phyloP scores from a whole-genome alignment of 345 rosid species.

The Cardiospermum halicacabum region DNA sequence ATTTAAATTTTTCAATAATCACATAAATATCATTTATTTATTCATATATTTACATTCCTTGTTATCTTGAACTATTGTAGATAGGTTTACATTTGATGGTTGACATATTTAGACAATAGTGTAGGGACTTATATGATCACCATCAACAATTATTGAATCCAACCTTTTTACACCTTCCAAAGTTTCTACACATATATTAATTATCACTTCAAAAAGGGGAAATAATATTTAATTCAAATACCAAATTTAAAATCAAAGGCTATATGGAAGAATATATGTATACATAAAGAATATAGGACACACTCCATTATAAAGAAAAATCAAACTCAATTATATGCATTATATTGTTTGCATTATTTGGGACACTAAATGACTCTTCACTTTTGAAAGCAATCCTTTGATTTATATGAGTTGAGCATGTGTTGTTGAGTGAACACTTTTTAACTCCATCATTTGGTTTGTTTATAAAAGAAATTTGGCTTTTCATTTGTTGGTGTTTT shows the following conservation, averaged over 20 bases:
- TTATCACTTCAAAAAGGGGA: not conserved
- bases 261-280: no score
- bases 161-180: not conserved
- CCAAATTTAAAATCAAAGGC: no score
- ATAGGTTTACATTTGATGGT: conserved; percentile 1
- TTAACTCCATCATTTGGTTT: not conserved
- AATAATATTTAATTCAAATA: no score
- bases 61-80: not conserved
- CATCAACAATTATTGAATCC: not conserved
- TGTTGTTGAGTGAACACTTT: not conserved
- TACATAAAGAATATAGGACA: not conserved
- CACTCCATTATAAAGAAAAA: not conserved
- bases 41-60: not conserved
- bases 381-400: not conserved
- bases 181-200: not conserved
- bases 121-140: not conserved
- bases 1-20: no score
- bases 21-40: not conserved
- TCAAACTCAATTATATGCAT: no score
- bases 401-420: not conserved
- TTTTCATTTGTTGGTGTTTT: no score
- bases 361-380: not conserved
- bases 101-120: not conserved
- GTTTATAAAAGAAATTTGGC: no score
- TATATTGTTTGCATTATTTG: not conserved